Base-by-base conservation (phyloP, 257 asterid species). In the Plantago ovata region DNA sequence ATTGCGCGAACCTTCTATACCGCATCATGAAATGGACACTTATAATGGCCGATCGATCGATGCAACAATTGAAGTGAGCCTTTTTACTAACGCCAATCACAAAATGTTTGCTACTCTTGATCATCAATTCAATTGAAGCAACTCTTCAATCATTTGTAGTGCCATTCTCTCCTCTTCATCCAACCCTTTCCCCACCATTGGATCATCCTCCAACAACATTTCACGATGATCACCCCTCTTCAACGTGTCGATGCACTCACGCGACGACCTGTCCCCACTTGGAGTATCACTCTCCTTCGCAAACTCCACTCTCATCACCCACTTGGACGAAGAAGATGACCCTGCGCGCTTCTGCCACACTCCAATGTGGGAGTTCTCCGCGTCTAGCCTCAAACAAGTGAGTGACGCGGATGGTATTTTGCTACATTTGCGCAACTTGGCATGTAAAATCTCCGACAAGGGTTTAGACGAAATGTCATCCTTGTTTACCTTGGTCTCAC, bases 301-400 rank as follows among this genome's bases (percentile, higher is more conserved):
- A 0, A 81, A 67, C 71, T 81, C 84, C 6, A 81, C 87, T 0
- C 80, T 72, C 87, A 81, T 81, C 18, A 81, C 82, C 87, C 87
- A 81, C 16, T 45, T 73, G 3, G 84, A 72, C 43, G 64, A 73
- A 1, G 87, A 67, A 3, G 71, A 64, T 0, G 80, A 20, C 3
- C 87, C 84, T 9, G 87, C 87, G 0, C 80, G 73, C 48, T 81
- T 81, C 60, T 81, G 84, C 87, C 87, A 81, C 2, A 81, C 84
- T 8, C 87, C 87, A 10, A 81, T 81, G 46, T 71, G 72, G 13
- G 87, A 81, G 33, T 74, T 81, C 65, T 81, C 84, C 0, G 76
- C 78, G 73, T 81, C 87, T 3, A 81, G 76, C 75, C 80, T 78
- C 7, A 81, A 62, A 66, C 87, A 81, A 20, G 87, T 78, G 56